These are phyloP conservation scores for Capsicum chinense DNA, from an alignment of 257 asterid genomes.

Conservation along the genomic window DNA sequence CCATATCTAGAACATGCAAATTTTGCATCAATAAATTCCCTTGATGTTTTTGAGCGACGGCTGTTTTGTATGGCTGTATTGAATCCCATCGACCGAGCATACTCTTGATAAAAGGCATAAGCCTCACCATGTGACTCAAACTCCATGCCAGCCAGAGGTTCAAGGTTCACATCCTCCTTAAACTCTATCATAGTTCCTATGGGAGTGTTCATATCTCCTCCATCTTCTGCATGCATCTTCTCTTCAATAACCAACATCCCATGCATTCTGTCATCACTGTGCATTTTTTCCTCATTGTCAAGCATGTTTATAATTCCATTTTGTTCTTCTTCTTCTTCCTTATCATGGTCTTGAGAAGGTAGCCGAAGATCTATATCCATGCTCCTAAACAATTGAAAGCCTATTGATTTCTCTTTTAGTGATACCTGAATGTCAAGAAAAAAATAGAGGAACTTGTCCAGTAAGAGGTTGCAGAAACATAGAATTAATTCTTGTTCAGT, in stretches of 20 bases:
- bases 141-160: slow-evolving; percentile 98
- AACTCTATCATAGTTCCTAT: slow-evolving; percentile 53
- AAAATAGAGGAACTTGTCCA: slow-evolving; percentile 20
- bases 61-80: slow-evolving; percentile 91
- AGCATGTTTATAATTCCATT: slow-evolving; percentile 67
- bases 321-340: slow-evolving; percentile 59
- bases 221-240: slow-evolving; percentile 60
- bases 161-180: slow-evolving; percentile 79
- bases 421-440: slow-evolving; percentile 24
- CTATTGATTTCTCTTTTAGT: slow-evolving; percentile 18
- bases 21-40: slow-evolving; percentile 95
- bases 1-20: slow-evolving; percentile 98
- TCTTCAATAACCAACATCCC: slow-evolving; percentile 62
- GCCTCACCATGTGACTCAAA: slow-evolving; percentile 96
- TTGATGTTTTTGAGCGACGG: slow-evolving; percentile 87
- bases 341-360: slow-evolving; percentile 85
- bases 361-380: slow-evolving; percentile 96
- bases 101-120: slow-evolving; percentile 92
- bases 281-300: slow-evolving; percentile 72
- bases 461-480: not conserved
- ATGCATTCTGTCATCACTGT: slow-evolving; percentile 53
- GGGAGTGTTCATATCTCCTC: slow-evolving; percentile 60
- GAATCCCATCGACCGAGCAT: slow-evolving; percentile 92
- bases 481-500: not conserved
- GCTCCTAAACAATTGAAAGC: slow-evolving; percentile 19